A percentile compares a stretch with the other conserved stretches of the same genome.
Evolutionary conservation across 495 filamentous ascomycete genomes (phyloP).

Genomic region (Chaetomidium leptoderma): DNA sequence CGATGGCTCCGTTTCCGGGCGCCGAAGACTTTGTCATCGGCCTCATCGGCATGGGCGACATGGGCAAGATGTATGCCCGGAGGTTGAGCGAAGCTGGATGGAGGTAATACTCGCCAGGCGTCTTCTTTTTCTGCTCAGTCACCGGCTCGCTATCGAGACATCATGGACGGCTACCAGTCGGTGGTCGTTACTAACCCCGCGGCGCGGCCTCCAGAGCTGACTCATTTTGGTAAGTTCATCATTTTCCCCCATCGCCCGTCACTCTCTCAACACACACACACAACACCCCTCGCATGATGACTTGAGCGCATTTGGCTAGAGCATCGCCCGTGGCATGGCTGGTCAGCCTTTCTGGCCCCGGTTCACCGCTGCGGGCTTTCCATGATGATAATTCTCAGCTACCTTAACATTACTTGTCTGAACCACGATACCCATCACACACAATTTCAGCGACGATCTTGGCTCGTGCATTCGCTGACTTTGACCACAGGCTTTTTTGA

Average conservation of each 20-base stretch:
- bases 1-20: conserved; percentile 19
- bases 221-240: conserved; percentile 20
- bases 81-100: conserved; percentile 84
- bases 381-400: conserved; percentile 98
- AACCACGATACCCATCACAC: conserved; percentile 34
- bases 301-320: conserved; percentile 99
- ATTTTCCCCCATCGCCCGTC: not conserved
- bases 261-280: not conserved
- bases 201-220: conserved; percentile 24
- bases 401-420: conserved; percentile 89
- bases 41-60: conserved; percentile 98
- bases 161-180: not conserved
- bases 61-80: conserved; percentile 98
- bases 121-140: conserved; percentile 9
- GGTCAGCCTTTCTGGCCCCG: conserved; percentile 41
- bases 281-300: conserved; percentile 67
- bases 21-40: conserved; percentile 72
- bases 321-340: conserved; percentile 56
- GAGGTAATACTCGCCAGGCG: conserved; percentile 63
- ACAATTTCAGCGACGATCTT: conserved; percentile 14
- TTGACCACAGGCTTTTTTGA: conserved; percentile 8
- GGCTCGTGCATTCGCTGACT: conserved; percentile 21
- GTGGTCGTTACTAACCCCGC: conserved; percentile 2
- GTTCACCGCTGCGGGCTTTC: conserved; percentile 46
- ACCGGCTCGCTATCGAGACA: not conserved